Evolutionary conservation across 805 yeast species (phyloP), one percentile per base, ranked within the genome.

Genomic region (Saccharomycopsis guyanensis): DNA sequence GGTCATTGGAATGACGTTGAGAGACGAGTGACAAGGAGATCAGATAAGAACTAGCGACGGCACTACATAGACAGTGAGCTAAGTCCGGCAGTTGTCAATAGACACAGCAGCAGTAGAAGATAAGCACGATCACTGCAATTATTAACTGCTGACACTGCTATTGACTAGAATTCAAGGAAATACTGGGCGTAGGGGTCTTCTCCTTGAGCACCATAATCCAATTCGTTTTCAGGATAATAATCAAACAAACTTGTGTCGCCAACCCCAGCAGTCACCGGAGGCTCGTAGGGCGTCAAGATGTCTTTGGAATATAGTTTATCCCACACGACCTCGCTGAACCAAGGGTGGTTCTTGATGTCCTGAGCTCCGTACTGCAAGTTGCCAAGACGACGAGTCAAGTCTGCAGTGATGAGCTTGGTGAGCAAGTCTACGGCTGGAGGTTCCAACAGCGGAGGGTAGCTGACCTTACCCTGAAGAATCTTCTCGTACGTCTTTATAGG

Each of bases 401-500:
- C 95, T 50, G 85, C 79, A 31, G 87, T 86, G 55, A 89, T 88
- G 49, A 89, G 73, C 52, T 77, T 76, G 45, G 71, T 69, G 46
- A 89, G 70, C 50, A 89, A 69, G 57, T 87, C 93, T 31, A 81
- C 72, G 1, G 82, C 93, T 55, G 86, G 91, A 0, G 86, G 79
- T 43, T 80, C 80, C 55, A 89, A 73, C 58, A 78, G 83, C 22
- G 78, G 69, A 12, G 96, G 96, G 59, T 79, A 89, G 51, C 76
- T 75, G 24, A 89, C 76, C 45, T 83, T 78, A 41, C 95, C 89
- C 50, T 79, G 77, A 49, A 89, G 68, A 55, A 89, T 91, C 61
- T 89, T 89, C 60, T 89, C 96, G 64, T 89, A 89, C 2, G 97
- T 89, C 60, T 86, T 87, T 84, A 89, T 86, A 44, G 96, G 95